These are phyloP conservation scores for Aegle marmelos DNA, from an alignment of 345 rosid genomes.

Conservation along the genomic window DNA sequence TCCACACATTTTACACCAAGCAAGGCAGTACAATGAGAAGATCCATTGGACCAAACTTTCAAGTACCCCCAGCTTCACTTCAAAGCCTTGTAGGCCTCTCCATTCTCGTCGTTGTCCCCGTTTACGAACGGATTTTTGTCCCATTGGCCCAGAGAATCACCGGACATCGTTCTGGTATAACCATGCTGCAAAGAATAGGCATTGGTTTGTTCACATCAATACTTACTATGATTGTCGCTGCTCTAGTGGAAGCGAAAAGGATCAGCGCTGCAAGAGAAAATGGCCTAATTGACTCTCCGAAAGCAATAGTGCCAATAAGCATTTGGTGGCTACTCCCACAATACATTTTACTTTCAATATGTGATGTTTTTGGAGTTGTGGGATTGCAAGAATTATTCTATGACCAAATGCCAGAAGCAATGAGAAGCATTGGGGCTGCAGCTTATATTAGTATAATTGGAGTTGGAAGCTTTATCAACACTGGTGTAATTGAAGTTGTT, in stretches of 20 bases:
- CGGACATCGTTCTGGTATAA: constrained; percentile 65
- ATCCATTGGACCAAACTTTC: constrained; percentile 58
- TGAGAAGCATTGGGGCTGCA: constrained; percentile 93
- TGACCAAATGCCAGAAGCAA: constrained; percentile 73
- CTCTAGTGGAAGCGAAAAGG: constrained; percentile 60
- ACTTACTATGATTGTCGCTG: constrained; percentile 59
- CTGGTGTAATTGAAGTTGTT: constrained; percentile 48
- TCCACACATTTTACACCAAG: constrained; percentile 79
- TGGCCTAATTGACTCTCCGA: constrained; percentile 51
- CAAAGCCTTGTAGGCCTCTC: constrained; percentile 65
- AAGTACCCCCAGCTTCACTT: constrained; percentile 74
- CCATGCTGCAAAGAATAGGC: constrained; percentile 80
- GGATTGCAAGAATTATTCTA: constrained; percentile 89
- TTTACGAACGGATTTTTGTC: constrained; percentile 65
- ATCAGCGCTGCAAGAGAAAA: constrained; percentile 47
- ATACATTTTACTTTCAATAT: constrained; percentile 52
- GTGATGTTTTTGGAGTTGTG: constrained; percentile 67
- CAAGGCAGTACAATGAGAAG: constrained; percentile 74
- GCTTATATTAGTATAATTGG: constrained; percentile 60
- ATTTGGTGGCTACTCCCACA: constrained; percentile 91
- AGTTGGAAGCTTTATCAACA: constrained; percentile 73
- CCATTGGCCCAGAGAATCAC: constrained; percentile 58
- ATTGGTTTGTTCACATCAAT: constrained; percentile 62
- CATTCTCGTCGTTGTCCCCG: constrained; percentile 55
- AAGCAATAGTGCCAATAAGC: constrained; percentile 59